A percentile compares a stretch with the other conserved stretches of the same genome.
phyloP scores from a whole-genome alignment of 23 red algal species.

The Gracilaria gracilis region DNA sequence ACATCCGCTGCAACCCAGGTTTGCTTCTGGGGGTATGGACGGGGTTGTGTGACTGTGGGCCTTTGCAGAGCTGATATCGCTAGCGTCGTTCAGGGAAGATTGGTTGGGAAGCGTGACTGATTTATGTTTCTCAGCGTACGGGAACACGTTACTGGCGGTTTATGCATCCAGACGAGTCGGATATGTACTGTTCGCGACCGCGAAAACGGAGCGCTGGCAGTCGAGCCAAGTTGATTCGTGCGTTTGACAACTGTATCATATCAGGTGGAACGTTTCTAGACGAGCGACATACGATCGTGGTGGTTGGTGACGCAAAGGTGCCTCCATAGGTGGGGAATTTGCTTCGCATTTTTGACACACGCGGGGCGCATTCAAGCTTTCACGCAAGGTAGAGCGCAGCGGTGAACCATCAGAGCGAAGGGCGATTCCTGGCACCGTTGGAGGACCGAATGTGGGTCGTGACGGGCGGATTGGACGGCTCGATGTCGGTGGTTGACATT shows the following conservation, averaged over 20 bases:
- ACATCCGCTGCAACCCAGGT: conserved; percentile 80
- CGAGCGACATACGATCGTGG: conserved; percentile 79
- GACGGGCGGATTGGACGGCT: conserved; percentile 86
- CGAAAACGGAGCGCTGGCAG: not conserved
- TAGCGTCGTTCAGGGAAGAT: conserved; percentile 69
- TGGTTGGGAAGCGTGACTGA: conserved; percentile 71
- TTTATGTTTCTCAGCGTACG: conserved; percentile 85
- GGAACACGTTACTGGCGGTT: conserved; percentile 72
- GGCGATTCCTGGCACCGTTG: conserved; percentile 71
- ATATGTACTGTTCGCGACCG: conserved; percentile 36
- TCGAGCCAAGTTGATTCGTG: conserved; percentile 55
- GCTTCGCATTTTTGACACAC: conserved; percentile 84
- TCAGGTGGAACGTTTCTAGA: conserved; percentile 79
- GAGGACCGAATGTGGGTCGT: conserved; percentile 83
- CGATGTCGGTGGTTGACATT: conserved; percentile 79
- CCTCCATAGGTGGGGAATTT: conserved; percentile 64
- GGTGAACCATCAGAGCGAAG: conserved; percentile 70
- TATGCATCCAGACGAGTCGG: conserved; percentile 85
- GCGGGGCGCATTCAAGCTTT: conserved; percentile 62
- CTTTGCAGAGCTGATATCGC: conserved; percentile 77
- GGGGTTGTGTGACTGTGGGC: conserved; percentile 87
- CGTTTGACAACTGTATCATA: conserved; percentile 77
- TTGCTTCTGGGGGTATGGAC: conserved; percentile 85
- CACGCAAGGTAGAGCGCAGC: conserved; percentile 59
- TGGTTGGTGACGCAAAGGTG: conserved; percentile 74